Base-by-base conservation (phyloP, 192 early-diverging fungal genomes). In the Backusella tuberculispora region DNA sequence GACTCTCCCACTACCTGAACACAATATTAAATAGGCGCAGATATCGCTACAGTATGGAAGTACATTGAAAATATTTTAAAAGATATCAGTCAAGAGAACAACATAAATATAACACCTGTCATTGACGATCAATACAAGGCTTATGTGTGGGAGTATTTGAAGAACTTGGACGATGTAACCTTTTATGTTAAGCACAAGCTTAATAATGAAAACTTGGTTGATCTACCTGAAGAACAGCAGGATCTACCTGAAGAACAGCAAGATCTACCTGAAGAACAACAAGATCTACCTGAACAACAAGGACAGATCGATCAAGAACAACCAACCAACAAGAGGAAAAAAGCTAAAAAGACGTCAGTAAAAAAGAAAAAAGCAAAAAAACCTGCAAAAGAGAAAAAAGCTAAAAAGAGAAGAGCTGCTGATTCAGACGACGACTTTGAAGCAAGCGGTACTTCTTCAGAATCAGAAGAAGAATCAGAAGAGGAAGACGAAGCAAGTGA, bases 111-210 rank as follows among this genome's bases (percentile, higher is more conserved):
- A 14, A 19, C 8, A 43, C 44, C 64, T 26, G 38, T 41, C 10
- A 41, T 75, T 19, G 74, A 75, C n/a, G 45, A 65, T 3, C 44
- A 13, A 14, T 75, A 75, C 46, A 75, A 68, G 19, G 15, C n/a
- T 12, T 75, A 41, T 56, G 9, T 75, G n/a, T 75, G 74, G 74
- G 21, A 53, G 12, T 68, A 38, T 44, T 24, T 75, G 4, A 66
- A 44, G 43, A 38, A 5, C 0, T 19, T 65, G 29, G 37, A 47
- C 5, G 66, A 68, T 2, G 5, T 75, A 0, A n/a, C 6, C 6
- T 75, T 68, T 42, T 66, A 60, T 60, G 26, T 60, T 2, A 60
- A 60, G 9, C 53, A 60, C 24, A 24, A 60, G 1, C 7, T 9
- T 60, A 24, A 26, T 7, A 24, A 60, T 34, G 29, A 34, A 34